Base-by-base conservation (phyloP, 164 flowering plant genomes). In the Magnolia officinalis region DNA sequence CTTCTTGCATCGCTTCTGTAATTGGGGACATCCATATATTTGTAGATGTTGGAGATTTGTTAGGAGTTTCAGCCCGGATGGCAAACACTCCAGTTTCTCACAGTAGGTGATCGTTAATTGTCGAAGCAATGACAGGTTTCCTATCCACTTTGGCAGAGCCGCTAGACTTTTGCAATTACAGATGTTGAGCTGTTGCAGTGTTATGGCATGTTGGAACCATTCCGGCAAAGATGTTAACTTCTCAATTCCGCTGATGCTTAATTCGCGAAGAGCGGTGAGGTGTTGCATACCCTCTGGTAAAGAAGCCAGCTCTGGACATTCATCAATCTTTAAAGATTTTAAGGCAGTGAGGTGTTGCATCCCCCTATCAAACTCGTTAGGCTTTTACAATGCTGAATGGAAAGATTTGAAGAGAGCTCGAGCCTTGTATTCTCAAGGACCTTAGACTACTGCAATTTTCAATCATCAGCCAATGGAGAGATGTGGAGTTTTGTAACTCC, bases 381-480 rank as follows among this genome's bases (percentile, higher is more conserved):
- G 18, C 18, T 55, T 16, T 55, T 7, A 55, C 61, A 55, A 2
- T 3, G 11, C 10, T 55, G 13, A 16, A 55, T 55, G 61, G 18
- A 11, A 26, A 67, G 19, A 4, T 26, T 1, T 31, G 8, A 29
- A 67, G 71, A 29, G 49, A 24, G 71, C 45, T 67, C 13, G 16
- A 29, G 50, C 18, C 8, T 14, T 7, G n/a, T 24, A 67, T 7
- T 67, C 52, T 19, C 26, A 74, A 6, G n/a, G 19, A 8, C 8
- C 23, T 31, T 10, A 74, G 69, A 13, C 26, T n/a, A 19, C 8
- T 4, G 26, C 67, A 59, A 1, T 29, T 37, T 10, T 8, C 65
- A 14, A 81, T 76, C 58, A 68, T 71, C 64, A 81, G 49, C 19
- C 4, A 20, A 52, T 63, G 61, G 23, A 78, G 75, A 26, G 45